Evolutionary conservation across 2,329 filamentous ascomycete species (phyloP).

Genomic region (Monilinia polystroma): DNA sequence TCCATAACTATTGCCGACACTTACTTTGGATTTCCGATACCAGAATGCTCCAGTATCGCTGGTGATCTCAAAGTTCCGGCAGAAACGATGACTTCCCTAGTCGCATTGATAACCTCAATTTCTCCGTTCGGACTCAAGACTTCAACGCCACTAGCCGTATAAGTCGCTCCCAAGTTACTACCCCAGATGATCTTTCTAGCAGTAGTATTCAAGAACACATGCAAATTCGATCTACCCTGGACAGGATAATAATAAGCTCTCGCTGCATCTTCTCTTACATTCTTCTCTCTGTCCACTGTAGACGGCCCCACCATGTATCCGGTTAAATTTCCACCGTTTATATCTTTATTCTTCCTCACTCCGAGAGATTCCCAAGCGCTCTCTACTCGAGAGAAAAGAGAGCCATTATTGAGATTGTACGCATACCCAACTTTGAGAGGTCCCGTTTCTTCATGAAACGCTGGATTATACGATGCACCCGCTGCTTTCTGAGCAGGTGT

Average conservation of each 20-base stretch:
- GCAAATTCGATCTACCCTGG: slow-evolving; percentile 25
- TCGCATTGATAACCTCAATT: slow-evolving; percentile 31
- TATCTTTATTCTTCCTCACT: slow-evolving; percentile 25
- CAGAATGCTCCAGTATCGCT: slow-evolving; percentile 42
- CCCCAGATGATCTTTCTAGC: slow-evolving; percentile 27
- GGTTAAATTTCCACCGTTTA: slow-evolving; percentile 28
- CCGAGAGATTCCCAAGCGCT: slow-evolving; percentile 24
- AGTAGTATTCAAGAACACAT: slow-evolving; percentile 28
- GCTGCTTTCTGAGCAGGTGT: slow-evolving; percentile 23
- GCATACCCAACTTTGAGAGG: slow-evolving; percentile 30
- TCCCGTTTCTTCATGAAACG: slow-evolving; percentile 27
- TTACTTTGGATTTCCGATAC: slow-evolving; percentile 36
- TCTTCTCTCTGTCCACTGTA: slow-evolving; percentile 33
- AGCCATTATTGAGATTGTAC: slow-evolving; percentile 23
- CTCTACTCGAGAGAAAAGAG: slow-evolving; percentile 19
- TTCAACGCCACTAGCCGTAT: slow-evolving; percentile 44
- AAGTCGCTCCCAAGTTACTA: slow-evolving; percentile 15
- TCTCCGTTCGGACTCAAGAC: slow-evolving; percentile 25
- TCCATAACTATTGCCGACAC: neutral
- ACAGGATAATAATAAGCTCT: slow-evolving; percentile 32
- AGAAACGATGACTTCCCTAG: slow-evolving; percentile 39
- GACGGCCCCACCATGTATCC: slow-evolving; percentile 27
- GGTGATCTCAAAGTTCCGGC: slow-evolving; percentile 38
- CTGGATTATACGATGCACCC: slow-evolving; percentile 25
- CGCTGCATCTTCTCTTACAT: slow-evolving; percentile 29